These are phyloP conservation scores for Russula emetica DNA, from an alignment of 768 basidiomycete species.

Conservation along the genomic window DNA sequence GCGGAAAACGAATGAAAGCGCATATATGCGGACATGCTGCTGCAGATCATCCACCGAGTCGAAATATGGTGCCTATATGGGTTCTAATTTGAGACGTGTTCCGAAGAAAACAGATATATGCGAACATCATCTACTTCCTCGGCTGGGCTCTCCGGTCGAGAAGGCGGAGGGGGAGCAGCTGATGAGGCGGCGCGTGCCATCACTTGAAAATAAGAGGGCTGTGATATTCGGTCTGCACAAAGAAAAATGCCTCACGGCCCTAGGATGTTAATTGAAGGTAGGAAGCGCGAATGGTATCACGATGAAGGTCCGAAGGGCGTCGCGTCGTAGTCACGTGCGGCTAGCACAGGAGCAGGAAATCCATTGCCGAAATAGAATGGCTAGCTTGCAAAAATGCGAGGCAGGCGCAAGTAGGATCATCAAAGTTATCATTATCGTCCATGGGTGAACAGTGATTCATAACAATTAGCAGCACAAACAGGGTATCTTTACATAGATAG, in stretches of 20 bases:
- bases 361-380: no score
- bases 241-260: background rate
- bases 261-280: background rate
- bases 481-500: slow-evolving; percentile 24
- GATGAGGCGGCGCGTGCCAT: slow-evolving; percentile 23
- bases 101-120: background rate
- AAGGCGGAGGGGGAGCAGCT: slow-evolving; percentile 19
- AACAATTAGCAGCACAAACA: slow-evolving; percentile 10
- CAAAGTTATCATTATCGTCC: background rate
- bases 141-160: slow-evolving; percentile 23
- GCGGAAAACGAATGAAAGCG: background rate
- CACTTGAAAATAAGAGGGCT: background rate
- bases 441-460: slow-evolving; percentile 1
- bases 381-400: no score
- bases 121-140: slow-evolving; percentile 23
- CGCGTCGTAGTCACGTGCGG: slow-evolving; percentile 15
- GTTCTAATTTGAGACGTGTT: background rate
- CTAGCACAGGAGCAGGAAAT: no score
- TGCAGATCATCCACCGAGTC: slow-evolving; percentile 35
- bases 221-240: background rate
- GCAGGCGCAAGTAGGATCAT: background rate
- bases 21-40: slow-evolving; percentile 31
- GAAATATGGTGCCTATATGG: slow-evolving; percentile 29
- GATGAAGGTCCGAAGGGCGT: background rate
- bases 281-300: background rate